Conservation (phyloP, 768 basidiomycete species). For the Suillus brevipes region DNA sequence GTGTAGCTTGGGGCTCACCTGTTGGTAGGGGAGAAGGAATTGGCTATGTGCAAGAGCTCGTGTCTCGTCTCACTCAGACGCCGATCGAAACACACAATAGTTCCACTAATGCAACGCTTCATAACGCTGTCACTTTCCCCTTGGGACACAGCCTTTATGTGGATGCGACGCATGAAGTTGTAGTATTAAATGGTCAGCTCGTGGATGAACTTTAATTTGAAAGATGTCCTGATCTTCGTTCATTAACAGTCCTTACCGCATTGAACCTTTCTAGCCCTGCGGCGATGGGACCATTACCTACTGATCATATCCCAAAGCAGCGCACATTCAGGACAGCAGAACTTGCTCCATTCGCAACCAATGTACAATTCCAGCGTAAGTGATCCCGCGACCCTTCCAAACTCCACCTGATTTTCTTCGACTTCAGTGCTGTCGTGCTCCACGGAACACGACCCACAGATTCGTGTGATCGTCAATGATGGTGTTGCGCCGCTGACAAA, state of each 20-base stretch:
- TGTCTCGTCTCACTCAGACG: conserved; percentile 77
- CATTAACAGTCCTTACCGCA: conserved; percentile 64
- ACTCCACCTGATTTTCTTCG: conserved; percentile 12
- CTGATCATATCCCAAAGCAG: conserved; percentile 60
- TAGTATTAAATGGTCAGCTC: conserved; percentile 66
- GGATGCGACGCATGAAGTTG: conserved; percentile 85
- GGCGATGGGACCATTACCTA: conserved; percentile 62
- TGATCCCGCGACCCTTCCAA: conserved; percentile 16
- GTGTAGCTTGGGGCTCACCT: conserved; percentile 75
- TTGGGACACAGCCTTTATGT: conserved; percentile 72
- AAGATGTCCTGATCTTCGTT: conserved; percentile 6
- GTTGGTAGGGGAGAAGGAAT: conserved; percentile 69
- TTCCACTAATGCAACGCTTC: conserved; percentile 77
- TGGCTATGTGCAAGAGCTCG: conserved; percentile 76
- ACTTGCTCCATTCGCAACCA: conserved; percentile 80
- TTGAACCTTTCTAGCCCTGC: conserved; percentile 76
- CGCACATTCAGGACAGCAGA: conserved; percentile 70
- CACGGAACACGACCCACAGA: conserved; percentile 51
- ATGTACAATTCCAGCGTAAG: conserved; percentile 82
- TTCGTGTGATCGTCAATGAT: conserved; percentile 83
- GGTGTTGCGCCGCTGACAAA: conserved; percentile 75
- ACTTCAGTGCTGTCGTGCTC: conserved; percentile 58
- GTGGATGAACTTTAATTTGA: background rate
- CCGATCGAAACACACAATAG: conserved; percentile 68
- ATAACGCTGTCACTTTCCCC: conserved; percentile 67